These are phyloP conservation scores for Endocalyx cinctus DNA, from an alignment of 2,329 filamentous ascomycete species.

Conservation along the genomic window DNA sequence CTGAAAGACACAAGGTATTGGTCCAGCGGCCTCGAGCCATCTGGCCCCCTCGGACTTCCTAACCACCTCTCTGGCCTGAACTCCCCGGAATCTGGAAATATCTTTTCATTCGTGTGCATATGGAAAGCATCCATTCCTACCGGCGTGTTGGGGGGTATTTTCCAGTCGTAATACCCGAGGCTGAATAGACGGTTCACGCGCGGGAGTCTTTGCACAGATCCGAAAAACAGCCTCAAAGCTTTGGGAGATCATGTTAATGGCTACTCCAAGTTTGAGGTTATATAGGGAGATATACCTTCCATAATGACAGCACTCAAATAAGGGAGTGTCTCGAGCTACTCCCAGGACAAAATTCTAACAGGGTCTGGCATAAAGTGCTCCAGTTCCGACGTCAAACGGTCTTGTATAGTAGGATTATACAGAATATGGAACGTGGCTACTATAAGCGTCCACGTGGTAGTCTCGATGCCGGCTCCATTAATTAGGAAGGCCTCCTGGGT, in stretches of 20 bases:
- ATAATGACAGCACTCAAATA: conserved; percentile 3
- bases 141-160: conserved; percentile 9
- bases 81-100: conserved; percentile 9
- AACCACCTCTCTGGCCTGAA: conserved; percentile 19
- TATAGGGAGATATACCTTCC: not conserved
- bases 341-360: conserved; percentile 4
- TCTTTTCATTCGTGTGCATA: conserved; percentile 13
- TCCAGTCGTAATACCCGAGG: conserved; percentile 9
- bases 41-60: conserved; percentile 8
- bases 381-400: conserved; percentile 5
- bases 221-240: conserved; percentile 12
- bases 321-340: conserved; percentile 14
- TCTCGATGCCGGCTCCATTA: conserved; percentile 20
- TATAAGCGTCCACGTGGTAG: conserved; percentile 15
- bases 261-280: too few relatives aligned
- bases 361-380: conserved; percentile 9
- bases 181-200: conserved; percentile 8
- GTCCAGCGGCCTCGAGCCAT: conserved; percentile 6
- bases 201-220: conserved; percentile 8
- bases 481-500: conserved; percentile 11
- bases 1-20: conserved; percentile 26
- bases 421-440: conserved; percentile 11
- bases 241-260: not conserved
- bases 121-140: conserved; percentile 15
- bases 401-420: conserved; percentile 1